A percentile compares a stretch with the other conserved stretches of the same genome.
phyloP scores from a whole-genome alignment of 148 eudicot genomes.

The Silene uniflora region DNA sequence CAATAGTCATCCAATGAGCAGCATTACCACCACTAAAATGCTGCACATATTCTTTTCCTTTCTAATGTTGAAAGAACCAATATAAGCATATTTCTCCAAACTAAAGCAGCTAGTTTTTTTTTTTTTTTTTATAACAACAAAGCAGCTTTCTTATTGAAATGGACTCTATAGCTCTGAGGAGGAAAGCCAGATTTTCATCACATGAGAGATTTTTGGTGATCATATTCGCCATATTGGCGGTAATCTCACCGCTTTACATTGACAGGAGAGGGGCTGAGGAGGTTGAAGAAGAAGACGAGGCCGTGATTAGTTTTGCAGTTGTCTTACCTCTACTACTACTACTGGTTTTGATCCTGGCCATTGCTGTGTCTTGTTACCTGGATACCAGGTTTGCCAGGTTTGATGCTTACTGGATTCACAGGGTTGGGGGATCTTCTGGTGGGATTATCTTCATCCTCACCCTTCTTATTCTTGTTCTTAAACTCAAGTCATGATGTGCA shows the following conservation, averaged over 20 bases:
- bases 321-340: slow-evolving; percentile 54
- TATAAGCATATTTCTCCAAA: slow-evolving; percentile 12
- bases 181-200: slow-evolving; percentile 39
- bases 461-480: slow-evolving; percentile 58
- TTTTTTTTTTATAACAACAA: neutral
- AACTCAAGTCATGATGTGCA: slow-evolving; percentile 36
- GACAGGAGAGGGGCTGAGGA: slow-evolving; percentile 34
- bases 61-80: neutral
- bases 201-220: slow-evolving; percentile 45
- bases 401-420: slow-evolving; percentile 78
- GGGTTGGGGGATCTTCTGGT: slow-evolving; percentile 76
- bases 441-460: slow-evolving; percentile 58
- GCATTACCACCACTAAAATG: neutral
- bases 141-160: slow-evolving; percentile 24
- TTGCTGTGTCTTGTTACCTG: slow-evolving; percentile 42
- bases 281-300: slow-evolving; percentile 38
- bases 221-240: slow-evolving; percentile 45
- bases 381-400: slow-evolving; percentile 53
- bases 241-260: slow-evolving; percentile 67
- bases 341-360: slow-evolving; percentile 47
- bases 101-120: too few species aligned
- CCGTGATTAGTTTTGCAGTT: slow-evolving; percentile 22
- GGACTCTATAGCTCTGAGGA: slow-evolving; percentile 37
- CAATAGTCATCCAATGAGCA: neutral
- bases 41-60: slow-evolving; percentile 12